These are phyloP conservation scores for Clarireedia homoeocarpa DNA, from an alignment of 2,329 filamentous ascomycete genomes.

Conservation along the genomic window DNA sequence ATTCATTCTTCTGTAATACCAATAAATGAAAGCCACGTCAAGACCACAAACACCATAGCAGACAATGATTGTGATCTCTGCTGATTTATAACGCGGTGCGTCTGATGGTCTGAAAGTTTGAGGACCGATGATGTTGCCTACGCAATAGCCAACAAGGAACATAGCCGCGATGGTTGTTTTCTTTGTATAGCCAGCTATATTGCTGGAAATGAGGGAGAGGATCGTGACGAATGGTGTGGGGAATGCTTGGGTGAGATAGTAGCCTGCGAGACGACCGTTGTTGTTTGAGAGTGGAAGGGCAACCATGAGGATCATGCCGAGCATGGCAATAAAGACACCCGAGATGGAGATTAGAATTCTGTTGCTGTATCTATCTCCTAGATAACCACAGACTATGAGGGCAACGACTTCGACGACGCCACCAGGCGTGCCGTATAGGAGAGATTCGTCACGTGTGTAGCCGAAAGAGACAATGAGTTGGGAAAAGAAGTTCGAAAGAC, in stretches of 20 bases:
- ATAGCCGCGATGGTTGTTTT: constrained; percentile 41
- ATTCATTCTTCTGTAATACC: constrained; percentile 22
- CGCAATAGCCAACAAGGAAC: constrained; percentile 40
- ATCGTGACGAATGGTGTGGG: constrained; percentile 38
- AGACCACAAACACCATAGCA: constrained; percentile 18
- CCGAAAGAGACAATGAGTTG: constrained; percentile 46
- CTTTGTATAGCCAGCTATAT: constrained; percentile 41
- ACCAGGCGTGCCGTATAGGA: constrained; percentile 25
- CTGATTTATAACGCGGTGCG: constrained; percentile 34
- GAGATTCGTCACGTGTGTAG: constrained; percentile 26
- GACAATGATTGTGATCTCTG: constrained; percentile 40
- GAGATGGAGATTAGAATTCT: constrained; percentile 29
- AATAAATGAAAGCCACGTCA: constrained; percentile 22
- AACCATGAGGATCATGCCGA: constrained; percentile 31
- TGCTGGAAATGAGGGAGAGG: constrained; percentile 33
- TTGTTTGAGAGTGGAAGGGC: constrained; percentile 31
- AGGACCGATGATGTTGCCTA: constrained; percentile 45
- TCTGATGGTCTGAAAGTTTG: constrained; percentile 35
- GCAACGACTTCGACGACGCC: constrained; percentile 25
- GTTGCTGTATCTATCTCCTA: constrained; percentile 23
- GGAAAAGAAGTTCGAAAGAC: constrained; percentile 50
- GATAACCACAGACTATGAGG: constrained; percentile 22
- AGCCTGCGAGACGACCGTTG: constrained; percentile 31
- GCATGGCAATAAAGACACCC: constrained; percentile 30
- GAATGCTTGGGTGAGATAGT: constrained; percentile 46